These are phyloP conservation scores for Triangularia setosa DNA, from an alignment of 2,329 filamentous ascomycete species.

Conservation along the genomic window DNA sequence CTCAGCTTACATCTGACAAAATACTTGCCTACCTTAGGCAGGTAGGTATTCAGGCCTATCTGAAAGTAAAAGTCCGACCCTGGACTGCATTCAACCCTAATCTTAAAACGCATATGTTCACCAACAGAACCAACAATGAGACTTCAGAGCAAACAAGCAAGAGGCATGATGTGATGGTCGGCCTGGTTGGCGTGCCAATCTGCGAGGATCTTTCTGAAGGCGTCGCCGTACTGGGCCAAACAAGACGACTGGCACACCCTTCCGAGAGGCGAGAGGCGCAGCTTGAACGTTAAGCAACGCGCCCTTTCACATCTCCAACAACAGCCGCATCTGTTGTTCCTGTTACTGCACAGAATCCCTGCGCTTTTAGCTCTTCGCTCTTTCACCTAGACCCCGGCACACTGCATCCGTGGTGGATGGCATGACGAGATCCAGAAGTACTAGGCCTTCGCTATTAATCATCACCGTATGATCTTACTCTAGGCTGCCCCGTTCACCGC, in stretches of 20 bases:
- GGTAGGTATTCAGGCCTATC: too few species aligned
- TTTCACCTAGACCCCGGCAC: neutral
- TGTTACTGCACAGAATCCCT: neutral
- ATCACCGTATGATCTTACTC: neutral
- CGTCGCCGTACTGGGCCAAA: neutral
- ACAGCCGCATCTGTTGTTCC: neutral
- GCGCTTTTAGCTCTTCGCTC: neutral
- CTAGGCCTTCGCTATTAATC: neutral
- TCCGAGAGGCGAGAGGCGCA: neutral
- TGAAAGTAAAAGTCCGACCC: too few species aligned
- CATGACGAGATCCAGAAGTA: neutral
- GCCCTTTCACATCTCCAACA: neutral
- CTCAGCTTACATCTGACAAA: too few species aligned
- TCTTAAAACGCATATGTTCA: neutral
- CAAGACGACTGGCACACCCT: neutral
- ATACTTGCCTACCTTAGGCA: too few species aligned
- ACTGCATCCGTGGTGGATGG: neutral
- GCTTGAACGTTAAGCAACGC: neutral
- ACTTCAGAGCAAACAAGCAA: too few species aligned
- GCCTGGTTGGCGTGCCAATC: neutral
- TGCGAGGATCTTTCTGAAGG: slow-evolving; percentile 11
- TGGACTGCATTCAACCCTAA: neutral
- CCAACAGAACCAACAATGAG: neutral
- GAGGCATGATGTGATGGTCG: neutral
- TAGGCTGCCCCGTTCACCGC: neutral